Percentiles rank a stretch among this genome's conserved stretches.
phyloP scores from a whole-genome alignment of 495 filamentous ascomycete genomes.

The Aspergillus haitiensis region DNA sequence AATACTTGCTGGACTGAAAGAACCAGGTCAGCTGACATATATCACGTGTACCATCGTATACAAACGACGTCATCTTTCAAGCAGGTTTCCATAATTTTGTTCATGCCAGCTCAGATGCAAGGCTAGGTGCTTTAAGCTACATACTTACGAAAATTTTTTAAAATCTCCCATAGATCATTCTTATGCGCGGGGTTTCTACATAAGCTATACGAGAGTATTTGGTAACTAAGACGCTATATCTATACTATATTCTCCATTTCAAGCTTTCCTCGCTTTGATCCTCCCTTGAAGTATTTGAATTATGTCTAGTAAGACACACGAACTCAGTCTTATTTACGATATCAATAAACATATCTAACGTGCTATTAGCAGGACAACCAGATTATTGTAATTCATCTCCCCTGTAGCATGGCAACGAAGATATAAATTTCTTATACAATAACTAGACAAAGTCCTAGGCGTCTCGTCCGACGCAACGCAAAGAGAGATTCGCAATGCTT shows the following conservation, averaged over 20 bases:
- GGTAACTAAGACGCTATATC: neutral
- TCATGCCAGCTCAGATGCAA: neutral
- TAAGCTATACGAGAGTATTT: neutral
- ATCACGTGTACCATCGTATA: no score
- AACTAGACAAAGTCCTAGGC: conserved; percentile 65
- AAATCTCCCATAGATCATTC: no score
- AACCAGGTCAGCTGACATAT: no score
- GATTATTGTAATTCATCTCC: conserved; percentile 34
- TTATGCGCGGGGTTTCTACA: no score
- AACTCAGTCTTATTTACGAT: neutral
- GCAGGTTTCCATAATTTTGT: neutral
- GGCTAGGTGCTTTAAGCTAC: neutral
- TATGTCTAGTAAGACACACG: conserved; percentile 22
- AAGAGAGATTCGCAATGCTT: conserved; percentile 89
- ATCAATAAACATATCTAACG: conserved; percentile 5
- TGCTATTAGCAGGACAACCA: conserved; percentile 24
- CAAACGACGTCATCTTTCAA: conserved; percentile 15
- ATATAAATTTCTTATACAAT: neutral
- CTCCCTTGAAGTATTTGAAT: neutral
- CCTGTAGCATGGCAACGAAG: no score
- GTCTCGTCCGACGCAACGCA: conserved; percentile 70
- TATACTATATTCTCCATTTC: neutral
- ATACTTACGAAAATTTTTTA: no score
- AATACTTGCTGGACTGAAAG: no score
- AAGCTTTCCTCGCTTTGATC: no score